Evolutionary conservation across 768 basidiomycete species (phyloP).

Genomic region (Serendipita sp.): DNA sequence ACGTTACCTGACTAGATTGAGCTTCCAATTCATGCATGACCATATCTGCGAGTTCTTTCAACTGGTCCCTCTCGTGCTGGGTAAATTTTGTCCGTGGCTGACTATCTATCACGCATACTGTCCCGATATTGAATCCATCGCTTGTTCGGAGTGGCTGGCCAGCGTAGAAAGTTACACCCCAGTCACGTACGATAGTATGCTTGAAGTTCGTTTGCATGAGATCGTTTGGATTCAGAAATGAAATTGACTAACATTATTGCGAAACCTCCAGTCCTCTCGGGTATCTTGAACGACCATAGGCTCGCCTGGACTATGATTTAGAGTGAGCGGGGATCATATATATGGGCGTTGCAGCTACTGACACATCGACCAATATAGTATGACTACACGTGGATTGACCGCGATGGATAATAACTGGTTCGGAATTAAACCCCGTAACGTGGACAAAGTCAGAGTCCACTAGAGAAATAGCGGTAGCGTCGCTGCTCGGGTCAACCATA

Average conservation of each 20-base stretch:
- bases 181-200: constrained; percentile 54
- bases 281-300: constrained; percentile 77
- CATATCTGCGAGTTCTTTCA: constrained; percentile 88
- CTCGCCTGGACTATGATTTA: constrained; percentile 36
- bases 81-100: constrained; percentile 69
- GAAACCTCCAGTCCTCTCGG: constrained; percentile 72
- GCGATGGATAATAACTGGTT: constrained; percentile 28
- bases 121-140: constrained; percentile 83
- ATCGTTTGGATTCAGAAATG: background rate
- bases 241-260: constrained; percentile 45
- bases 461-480: background rate
- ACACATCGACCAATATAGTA: constrained; percentile 62
- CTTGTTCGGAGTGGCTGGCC: constrained; percentile 79
- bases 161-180: constrained; percentile 75
- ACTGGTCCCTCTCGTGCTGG: constrained; percentile 74
- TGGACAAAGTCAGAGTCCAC: background rate
- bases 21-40: constrained; percentile 92
- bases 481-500: background rate
- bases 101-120: constrained; percentile 75
- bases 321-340: background rate
- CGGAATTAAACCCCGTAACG: background rate
- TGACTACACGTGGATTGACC: constrained; percentile 70
- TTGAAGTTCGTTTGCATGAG: constrained; percentile 17
- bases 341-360: background rate
- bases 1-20: constrained; percentile 73